Conservation (phyloP, 2,329 filamentous ascomycete species). For the Fusarium sp. region DNA sequence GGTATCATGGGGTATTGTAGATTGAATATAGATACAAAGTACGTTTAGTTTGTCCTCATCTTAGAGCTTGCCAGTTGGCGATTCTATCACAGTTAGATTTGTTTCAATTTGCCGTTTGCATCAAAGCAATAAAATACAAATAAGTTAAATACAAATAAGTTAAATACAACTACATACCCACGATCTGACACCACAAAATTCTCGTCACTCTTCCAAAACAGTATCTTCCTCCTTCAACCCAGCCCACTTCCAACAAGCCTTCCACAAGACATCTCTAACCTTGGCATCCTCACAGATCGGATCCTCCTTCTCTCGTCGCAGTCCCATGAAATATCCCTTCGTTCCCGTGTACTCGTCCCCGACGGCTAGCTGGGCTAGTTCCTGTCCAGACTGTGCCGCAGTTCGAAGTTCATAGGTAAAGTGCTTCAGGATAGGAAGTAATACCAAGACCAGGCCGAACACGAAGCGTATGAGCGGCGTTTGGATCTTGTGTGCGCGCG, state of each 20-base stretch:
- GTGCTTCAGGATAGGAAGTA: constrained; percentile 14
- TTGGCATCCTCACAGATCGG: background rate
- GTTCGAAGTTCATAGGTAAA: constrained; percentile 22
- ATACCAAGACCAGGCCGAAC: background rate
- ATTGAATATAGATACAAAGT: constrained; percentile 1
- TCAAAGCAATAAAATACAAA: background rate
- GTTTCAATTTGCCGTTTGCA: background rate
- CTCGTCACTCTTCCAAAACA: background rate
- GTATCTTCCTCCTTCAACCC: constrained; percentile 24
- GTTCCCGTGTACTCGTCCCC: background rate
- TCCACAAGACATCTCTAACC: constrained; percentile 17
- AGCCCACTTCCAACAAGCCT: constrained; percentile 35
- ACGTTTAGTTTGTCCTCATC: background rate
- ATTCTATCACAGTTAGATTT: background rate
- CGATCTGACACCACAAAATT: too few relatives aligned
- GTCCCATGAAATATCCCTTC: constrained; percentile 27
- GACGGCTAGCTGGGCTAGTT: constrained; percentile 30
- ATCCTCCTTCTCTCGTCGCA: background rate
- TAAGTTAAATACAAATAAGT: background rate
- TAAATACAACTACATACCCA: background rate
- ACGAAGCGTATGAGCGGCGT: constrained; percentile 1
- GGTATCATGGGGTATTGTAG: background rate
- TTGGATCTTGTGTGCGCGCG: constrained; percentile 29
- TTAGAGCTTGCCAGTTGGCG: background rate
- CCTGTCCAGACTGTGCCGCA: constrained; percentile 24